Conservation (phyloP, 2,329 filamentous ascomycete genomes). For the Pseudocercospora eumusae region DNA sequence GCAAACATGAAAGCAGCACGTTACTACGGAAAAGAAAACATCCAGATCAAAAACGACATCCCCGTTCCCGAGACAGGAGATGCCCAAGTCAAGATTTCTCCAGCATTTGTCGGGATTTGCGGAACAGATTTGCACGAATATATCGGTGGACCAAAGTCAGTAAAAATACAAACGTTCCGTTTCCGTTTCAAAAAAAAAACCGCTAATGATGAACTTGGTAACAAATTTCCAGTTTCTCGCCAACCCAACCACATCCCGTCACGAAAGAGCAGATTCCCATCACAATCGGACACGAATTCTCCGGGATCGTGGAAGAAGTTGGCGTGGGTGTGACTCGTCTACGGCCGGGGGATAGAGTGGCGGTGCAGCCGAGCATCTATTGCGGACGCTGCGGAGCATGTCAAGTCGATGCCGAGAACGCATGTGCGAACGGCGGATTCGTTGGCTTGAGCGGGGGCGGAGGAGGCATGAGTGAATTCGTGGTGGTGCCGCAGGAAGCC, state of each 20-base stretch:
- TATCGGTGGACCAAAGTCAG: constrained; percentile 44
- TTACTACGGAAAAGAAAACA: constrained; percentile 59
- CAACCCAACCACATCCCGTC: constrained; percentile 57
- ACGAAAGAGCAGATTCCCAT: constrained; percentile 61
- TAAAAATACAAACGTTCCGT: background rate
- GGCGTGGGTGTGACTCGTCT: constrained; percentile 49
- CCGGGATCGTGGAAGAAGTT: constrained; percentile 61
- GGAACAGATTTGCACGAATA: constrained; percentile 42
- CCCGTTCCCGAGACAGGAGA: constrained; percentile 50
- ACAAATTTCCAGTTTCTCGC: constrained; percentile 54
- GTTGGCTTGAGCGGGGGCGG: constrained; percentile 48
- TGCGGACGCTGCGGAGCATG: constrained; percentile 61
- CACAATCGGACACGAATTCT: constrained; percentile 66
- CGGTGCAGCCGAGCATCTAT: constrained; percentile 61
- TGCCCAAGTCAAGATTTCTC: constrained; percentile 54
- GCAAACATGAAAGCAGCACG: constrained; percentile 55
- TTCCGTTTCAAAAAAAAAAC: no score
- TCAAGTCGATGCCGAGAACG: constrained; percentile 55
- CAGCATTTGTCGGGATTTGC: constrained; percentile 56
- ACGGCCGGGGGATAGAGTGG: constrained; percentile 58
- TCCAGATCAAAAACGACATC: constrained; percentile 55
- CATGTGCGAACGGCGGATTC: constrained; percentile 59
- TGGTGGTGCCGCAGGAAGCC: constrained; percentile 53
- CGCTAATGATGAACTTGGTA: no score
- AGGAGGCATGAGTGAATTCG: constrained; percentile 58